Evolutionary conservation across 73 alveolate genomes (phyloP).

Genomic region (Uronychia binucleata): DNA sequence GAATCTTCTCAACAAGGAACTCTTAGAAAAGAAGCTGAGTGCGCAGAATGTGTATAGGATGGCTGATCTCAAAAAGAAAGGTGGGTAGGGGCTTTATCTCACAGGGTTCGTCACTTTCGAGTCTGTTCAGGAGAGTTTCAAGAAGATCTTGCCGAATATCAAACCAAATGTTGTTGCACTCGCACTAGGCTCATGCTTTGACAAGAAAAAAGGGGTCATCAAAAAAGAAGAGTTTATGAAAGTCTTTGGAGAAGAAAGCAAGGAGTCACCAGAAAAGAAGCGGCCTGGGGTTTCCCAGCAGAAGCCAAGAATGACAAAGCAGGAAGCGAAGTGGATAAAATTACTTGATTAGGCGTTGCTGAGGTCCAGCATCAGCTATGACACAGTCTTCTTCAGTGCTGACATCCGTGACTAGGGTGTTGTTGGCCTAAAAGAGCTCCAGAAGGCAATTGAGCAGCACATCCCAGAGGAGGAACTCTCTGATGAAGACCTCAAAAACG

Average conservation of each 20-base stretch:
- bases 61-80: slow-evolving; percentile 35
- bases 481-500: background rate
- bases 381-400: too few species aligned
- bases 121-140: slow-evolving; percentile 10
- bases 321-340: too few species aligned
- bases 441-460: too few species aligned
- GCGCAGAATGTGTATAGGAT: slow-evolving; percentile 37
- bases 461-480: background rate
- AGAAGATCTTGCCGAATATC: slow-evolving; percentile 27
- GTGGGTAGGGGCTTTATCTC: too few species aligned
- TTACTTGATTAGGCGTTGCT: too few species aligned
- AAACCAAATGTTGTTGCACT: background rate
- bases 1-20: background rate
- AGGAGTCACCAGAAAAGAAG: too few species aligned
- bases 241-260: background rate
- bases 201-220: background rate
- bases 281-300: too few species aligned
- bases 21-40: slow-evolving; percentile 8
- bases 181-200: background rate
- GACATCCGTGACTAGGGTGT: too few species aligned
- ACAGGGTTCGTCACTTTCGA: slow-evolving; percentile 6
- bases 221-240: background rate
- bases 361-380: too few species aligned
- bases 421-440: too few species aligned
- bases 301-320: too few species aligned